These are phyloP conservation scores for Fusarium kyushuense DNA, from an alignment of 2,329 filamentous ascomycete genomes.

Conservation along the genomic window DNA sequence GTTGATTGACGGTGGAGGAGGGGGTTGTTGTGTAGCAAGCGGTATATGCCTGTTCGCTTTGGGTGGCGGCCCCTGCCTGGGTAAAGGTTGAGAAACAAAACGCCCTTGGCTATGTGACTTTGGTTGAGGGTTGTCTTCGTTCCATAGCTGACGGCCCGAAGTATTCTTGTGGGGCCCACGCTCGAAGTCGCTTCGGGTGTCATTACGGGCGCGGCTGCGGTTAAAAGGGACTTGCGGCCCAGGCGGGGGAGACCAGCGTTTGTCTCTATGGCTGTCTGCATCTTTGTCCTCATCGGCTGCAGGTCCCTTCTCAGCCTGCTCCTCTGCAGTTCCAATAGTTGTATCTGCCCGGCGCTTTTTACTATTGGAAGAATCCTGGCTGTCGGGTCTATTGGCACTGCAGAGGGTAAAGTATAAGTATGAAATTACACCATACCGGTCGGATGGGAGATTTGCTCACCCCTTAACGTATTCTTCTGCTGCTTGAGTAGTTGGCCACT, in stretches of 20 bases:
- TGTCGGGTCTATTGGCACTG: not conserved
- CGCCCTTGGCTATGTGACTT: slow-evolving; percentile 24
- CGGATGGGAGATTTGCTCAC: slow-evolving; percentile 10
- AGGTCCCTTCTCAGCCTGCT: not conserved
- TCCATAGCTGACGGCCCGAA: slow-evolving; percentile 48
- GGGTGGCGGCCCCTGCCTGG: slow-evolving; percentile 3
- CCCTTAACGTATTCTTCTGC: slow-evolving; percentile 27
- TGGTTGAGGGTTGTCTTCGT: slow-evolving; percentile 39
- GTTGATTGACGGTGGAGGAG: not conserved
- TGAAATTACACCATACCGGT: not conserved
- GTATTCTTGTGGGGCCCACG: slow-evolving; percentile 38
- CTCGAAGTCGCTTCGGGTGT: slow-evolving; percentile 40
- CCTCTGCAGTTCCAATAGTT: not conserved
- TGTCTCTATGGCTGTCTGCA: slow-evolving; percentile 37
- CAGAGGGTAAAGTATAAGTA: slow-evolving; percentile 1
- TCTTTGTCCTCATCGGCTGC: slow-evolving; percentile 14
- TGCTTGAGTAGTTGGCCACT: slow-evolving; percentile 25
- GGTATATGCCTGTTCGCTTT: not conserved
- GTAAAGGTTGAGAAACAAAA: slow-evolving; percentile 12
- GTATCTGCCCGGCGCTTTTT: slow-evolving; percentile 21
- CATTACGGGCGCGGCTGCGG: slow-evolving; percentile 30
- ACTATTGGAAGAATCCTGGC: slow-evolving; percentile 9
- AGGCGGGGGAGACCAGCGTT: slow-evolving; percentile 48
- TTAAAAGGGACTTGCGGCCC: slow-evolving; percentile 29
- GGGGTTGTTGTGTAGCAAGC: not conserved